Conservation (phyloP, 306 rosid species). For the Luffa aegyptiaca region DNA sequence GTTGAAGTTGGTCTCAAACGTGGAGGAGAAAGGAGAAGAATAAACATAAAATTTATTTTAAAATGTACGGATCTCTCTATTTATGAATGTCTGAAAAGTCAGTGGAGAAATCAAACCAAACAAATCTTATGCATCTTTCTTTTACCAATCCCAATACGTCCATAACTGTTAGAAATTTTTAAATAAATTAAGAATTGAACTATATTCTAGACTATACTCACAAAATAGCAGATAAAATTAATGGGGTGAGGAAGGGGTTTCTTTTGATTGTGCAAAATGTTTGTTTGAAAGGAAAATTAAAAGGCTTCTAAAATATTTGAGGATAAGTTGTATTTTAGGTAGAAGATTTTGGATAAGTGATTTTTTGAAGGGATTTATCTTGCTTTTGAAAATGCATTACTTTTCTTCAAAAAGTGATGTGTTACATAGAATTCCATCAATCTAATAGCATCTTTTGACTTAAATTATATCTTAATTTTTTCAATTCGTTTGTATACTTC, state of each 20-base stretch:
- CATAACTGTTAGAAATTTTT: not conserved
- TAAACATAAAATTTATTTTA: not conserved
- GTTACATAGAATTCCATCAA: no score
- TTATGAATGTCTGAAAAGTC: not conserved
- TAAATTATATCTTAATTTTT: no score
- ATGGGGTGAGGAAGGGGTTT: slow-evolving; percentile 4
- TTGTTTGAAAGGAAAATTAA: not conserved
- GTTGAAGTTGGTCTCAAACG: not conserved
- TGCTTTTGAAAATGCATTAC: no score
- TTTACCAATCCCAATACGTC: not conserved
- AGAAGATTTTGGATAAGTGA: no score
- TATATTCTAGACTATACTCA: not conserved
- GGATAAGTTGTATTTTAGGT: no score
- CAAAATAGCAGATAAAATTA: slow-evolving; percentile 1
- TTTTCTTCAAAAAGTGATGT: no score
- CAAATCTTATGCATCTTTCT: not conserved
- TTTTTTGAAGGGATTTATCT: no score
- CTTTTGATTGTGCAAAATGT: not conserved
- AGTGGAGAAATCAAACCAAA: not conserved
- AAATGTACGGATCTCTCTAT: not conserved
- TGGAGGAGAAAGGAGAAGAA: not conserved
- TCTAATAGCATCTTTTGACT: no score
- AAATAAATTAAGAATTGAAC: not conserved
- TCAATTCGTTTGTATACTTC: no score
- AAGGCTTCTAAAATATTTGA: slow-evolving; percentile 11